These are phyloP conservation scores for Alternaria sp. DNA, from an alignment of 2,329 filamentous ascomycete genomes.

Conservation along the genomic window DNA sequence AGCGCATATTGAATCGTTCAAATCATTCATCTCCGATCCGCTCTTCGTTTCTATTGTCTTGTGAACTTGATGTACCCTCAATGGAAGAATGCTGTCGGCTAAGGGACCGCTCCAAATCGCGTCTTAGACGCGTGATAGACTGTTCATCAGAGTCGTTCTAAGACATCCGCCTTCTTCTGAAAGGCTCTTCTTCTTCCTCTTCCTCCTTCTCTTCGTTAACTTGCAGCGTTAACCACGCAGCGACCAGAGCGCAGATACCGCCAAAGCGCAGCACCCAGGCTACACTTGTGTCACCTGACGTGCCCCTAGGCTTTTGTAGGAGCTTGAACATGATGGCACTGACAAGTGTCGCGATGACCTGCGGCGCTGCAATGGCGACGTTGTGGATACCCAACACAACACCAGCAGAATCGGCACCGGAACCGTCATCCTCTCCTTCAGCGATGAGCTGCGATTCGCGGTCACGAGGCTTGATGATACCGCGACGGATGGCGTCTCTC, in stretches of 20 bases:
- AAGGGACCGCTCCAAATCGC: constrained; percentile 16
- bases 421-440: constrained; percentile 59
- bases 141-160: constrained; percentile 23
- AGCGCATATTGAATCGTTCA: not conserved
- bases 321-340: constrained; percentile 84
- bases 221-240: constrained; percentile 73
- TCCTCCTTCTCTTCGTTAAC: constrained; percentile 66
- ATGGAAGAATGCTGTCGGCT: constrained; percentile 3
- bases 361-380: constrained; percentile 88
- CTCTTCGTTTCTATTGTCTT: not conserved
- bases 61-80: not conserved
- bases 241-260: constrained; percentile 76
- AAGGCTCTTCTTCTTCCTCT: constrained; percentile 27
- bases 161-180: constrained; percentile 30
- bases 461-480: constrained; percentile 51
- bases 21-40: not conserved
- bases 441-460: constrained; percentile 50
- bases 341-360: constrained; percentile 86
- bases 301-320: constrained; percentile 85
- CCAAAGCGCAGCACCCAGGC: constrained; percentile 86
- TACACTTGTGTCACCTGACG: constrained; percentile 84
- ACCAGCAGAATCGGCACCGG: constrained; percentile 76
- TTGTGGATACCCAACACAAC: constrained; percentile 96
- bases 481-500: constrained; percentile 71
- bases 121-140: constrained; percentile 12